Conservation (phyloP, 805 yeast species). For the Metschnikowia vanudenii region DNA sequence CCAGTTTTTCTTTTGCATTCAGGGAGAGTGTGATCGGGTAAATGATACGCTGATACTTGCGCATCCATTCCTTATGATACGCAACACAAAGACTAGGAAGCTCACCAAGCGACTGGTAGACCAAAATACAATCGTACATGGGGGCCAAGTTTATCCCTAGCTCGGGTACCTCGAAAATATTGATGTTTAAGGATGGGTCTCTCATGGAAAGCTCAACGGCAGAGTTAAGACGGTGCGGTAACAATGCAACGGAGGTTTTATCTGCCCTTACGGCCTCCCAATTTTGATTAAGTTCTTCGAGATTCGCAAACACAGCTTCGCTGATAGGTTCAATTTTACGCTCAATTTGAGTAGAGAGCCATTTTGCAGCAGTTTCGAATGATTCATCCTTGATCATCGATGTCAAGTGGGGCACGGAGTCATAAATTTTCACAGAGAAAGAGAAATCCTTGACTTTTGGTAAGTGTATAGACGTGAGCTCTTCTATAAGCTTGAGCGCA, state of each 20-base stretch:
- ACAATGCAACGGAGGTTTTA: conserved; percentile 40
- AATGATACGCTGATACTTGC: conserved; percentile 67
- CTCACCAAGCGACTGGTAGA: conserved; percentile 72
- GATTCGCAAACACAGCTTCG: conserved; percentile 50
- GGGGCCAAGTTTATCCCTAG: conserved; percentile 60
- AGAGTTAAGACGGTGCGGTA: conserved; percentile 71
- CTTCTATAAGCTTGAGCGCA: conserved; percentile 81
- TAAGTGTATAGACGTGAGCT: conserved; percentile 63
- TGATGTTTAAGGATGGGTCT: conserved; percentile 48
- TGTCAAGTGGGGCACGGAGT: conserved; percentile 74
- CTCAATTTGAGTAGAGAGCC: conserved; percentile 61
- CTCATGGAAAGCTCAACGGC: conserved; percentile 81
- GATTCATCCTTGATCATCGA: conserved; percentile 73
- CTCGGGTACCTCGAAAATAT: conserved; percentile 45
- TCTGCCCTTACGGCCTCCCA: conserved; percentile 54
- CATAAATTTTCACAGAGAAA: conserved; percentile 69
- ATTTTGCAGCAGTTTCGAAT: conserved; percentile 60
- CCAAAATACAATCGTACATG: conserved; percentile 77
- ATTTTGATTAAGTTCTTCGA: conserved; percentile 52
- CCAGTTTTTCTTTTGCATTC: conserved; percentile 25
- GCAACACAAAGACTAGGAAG: conserved; percentile 57
- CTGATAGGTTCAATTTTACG: conserved; percentile 62
- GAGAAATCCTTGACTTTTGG: conserved; percentile 72
- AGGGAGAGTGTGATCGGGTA: conserved; percentile 53
- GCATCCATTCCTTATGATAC: conserved; percentile 67